Evolutionary conservation across 768 basidiomycete species (phyloP).

Genomic region (Phylloporus arenicola): DNA sequence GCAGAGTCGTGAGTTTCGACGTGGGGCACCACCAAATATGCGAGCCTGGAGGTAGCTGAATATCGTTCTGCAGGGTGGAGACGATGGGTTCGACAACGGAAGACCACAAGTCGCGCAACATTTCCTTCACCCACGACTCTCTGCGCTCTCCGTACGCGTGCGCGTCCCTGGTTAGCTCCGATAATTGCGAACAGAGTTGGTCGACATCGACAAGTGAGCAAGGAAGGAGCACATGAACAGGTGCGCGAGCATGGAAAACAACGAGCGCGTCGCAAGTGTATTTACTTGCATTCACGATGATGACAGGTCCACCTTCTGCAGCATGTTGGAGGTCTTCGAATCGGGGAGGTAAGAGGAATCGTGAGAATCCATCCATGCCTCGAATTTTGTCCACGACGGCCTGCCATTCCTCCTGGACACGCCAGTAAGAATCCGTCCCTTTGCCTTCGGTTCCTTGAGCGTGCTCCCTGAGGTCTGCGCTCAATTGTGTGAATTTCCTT

Average conservation of each 20-base stretch:
- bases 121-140: neutral
- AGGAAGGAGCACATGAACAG: neutral
- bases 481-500: too few species aligned
- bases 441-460: neutral
- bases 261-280: neutral
- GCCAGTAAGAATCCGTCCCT: too few species aligned
- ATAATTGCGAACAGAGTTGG: neutral
- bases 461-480: neutral
- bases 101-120: neutral
- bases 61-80: neutral
- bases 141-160: neutral
- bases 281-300: neutral
- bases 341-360: neutral
- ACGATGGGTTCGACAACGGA: neutral
- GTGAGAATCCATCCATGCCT: too few species aligned
- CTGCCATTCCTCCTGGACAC: too few species aligned
- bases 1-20: neutral
- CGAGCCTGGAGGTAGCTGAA: neutral
- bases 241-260: neutral
- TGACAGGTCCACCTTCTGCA: neutral
- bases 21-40: neutral
- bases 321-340: neutral
- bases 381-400: too few species aligned
- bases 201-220: neutral
- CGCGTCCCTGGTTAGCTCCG: neutral